These are phyloP conservation scores for Lipomyces orientalis DNA, from an alignment of 805 yeast genomes.

Conservation along the genomic window DNA sequence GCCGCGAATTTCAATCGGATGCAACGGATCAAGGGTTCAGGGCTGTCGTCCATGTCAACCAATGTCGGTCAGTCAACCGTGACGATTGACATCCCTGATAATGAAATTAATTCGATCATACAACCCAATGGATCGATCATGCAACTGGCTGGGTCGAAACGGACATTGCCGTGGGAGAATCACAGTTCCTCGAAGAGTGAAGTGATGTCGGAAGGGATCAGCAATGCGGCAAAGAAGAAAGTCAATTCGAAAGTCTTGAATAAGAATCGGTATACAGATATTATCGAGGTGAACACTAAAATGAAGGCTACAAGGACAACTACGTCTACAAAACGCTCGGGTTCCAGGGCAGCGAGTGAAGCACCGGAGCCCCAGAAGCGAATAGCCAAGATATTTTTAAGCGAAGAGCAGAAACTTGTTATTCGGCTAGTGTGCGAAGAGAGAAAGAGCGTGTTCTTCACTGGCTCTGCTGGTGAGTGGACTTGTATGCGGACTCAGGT, in stretches of 20 bases:
- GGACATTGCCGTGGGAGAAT: slow-evolving; percentile 3
- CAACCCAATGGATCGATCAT: too few species aligned
- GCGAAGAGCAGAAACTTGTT: slow-evolving; percentile 60
- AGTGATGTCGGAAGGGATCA: not conserved
- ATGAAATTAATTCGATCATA: not conserved
- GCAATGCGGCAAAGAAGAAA: not conserved
- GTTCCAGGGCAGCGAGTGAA: slow-evolving; percentile 15
- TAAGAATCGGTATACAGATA: slow-evolving; percentile 9
- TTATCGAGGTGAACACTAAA: slow-evolving; percentile 14
- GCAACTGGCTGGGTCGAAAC: slow-evolving; percentile 1
- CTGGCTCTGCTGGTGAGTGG: slow-evolving; percentile 87
- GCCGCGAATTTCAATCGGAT: not conserved
- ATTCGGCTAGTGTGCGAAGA: slow-evolving; percentile 69
- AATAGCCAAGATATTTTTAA: slow-evolving; percentile 42
- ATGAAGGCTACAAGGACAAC: slow-evolving; percentile 16
- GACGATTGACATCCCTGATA: not conserved
- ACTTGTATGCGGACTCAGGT: not conserved
- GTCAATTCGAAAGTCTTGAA: not conserved
- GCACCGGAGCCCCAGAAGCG: slow-evolving; percentile 11
- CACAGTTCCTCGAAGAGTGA: not conserved
- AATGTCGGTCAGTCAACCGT: not conserved
- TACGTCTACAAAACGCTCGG: not conserved
- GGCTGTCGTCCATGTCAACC: not conserved
- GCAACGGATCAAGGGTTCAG: not conserved
- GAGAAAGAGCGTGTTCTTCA: slow-evolving; percentile 72